A percentile compares a stretch with the other conserved stretches of the same genome.
Evolutionary conservation across 2,329 filamentous ascomycete genomes (phyloP).

Genomic region (Aspergillus vadensis): DNA sequence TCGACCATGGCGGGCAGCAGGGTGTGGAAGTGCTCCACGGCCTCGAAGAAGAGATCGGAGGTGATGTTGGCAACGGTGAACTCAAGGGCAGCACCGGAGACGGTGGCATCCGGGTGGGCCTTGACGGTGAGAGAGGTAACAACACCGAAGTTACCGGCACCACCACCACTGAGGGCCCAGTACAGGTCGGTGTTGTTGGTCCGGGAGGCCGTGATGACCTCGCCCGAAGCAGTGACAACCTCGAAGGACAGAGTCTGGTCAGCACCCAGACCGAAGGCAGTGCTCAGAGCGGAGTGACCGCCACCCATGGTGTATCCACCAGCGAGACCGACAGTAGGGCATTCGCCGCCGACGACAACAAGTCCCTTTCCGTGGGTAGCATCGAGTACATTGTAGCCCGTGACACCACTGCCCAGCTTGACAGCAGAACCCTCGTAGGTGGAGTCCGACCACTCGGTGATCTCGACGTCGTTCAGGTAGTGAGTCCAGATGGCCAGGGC

Average conservation of each 20-base stretch:
- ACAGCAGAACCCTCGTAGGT: slow-evolving; percentile 55
- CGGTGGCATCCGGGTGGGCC: slow-evolving; percentile 48
- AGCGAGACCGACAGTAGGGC: slow-evolving; percentile 58
- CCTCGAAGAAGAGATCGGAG: slow-evolving; percentile 54
- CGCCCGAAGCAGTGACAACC: slow-evolving; percentile 56
- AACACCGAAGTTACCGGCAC: slow-evolving; percentile 61
- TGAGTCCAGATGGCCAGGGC: slow-evolving; percentile 41
- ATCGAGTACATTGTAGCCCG: slow-evolving; percentile 53
- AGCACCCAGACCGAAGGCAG: slow-evolving; percentile 59
- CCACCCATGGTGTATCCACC: slow-evolving; percentile 65
- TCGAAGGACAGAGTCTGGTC: slow-evolving; percentile 61
- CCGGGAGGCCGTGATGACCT: slow-evolving; percentile 52
- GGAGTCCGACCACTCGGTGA: slow-evolving; percentile 38
- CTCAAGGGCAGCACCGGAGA: slow-evolving; percentile 49
- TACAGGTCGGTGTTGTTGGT: slow-evolving; percentile 58
- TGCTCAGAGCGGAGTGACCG: slow-evolving; percentile 59
- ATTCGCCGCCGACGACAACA: slow-evolving; percentile 58
- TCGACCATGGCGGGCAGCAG: slow-evolving; percentile 55
- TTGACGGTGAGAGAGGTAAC: slow-evolving; percentile 59
- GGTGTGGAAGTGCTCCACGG: slow-evolving; percentile 53
- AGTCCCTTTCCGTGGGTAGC: slow-evolving; percentile 50
- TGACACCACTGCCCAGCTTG: slow-evolving; percentile 57
- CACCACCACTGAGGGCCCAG: slow-evolving; percentile 64
- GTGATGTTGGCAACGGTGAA: slow-evolving; percentile 41
- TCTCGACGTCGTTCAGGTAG: slow-evolving; percentile 32